Evolutionary conservation across 257 asterid genomes (phyloP).

Genomic region (Solanum lignicaule): DNA sequence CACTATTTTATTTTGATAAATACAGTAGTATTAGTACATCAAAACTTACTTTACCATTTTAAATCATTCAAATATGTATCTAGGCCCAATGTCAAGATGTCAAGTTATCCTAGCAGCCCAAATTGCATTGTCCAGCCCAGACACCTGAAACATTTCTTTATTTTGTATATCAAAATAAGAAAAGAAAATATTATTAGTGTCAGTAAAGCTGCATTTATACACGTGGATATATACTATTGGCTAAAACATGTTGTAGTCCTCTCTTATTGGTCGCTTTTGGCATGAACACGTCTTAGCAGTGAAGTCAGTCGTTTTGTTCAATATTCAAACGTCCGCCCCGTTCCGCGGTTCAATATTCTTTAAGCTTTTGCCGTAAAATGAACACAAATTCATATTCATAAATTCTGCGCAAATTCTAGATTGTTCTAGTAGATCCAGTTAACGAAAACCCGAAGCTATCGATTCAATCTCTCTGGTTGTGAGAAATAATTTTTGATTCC

Average conservation of each 20-base stretch:
- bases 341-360: background rate
- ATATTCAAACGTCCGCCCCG: background rate
- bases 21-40: background rate
- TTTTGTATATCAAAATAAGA: background rate
- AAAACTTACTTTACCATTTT: background rate
- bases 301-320: background rate
- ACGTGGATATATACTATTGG: background rate
- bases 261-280: background rate
- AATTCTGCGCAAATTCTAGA: background rate
- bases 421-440: background rate
- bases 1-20: background rate
- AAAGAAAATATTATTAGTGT: background rate
- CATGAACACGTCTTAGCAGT: background rate
- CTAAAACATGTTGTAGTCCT: background rate
- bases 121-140: background rate
- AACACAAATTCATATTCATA: background rate
- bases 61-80: background rate
- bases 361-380: background rate
- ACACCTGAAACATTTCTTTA: background rate
- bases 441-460: background rate
- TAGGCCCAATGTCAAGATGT: background rate
- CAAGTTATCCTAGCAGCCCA: background rate
- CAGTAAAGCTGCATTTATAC: background rate
- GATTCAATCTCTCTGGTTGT: background rate
- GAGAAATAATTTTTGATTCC: background rate